Percentiles rank a stretch among this genome's conserved stretches.
Conservation (phyloP, 148 eudicot genomes). For the Rhododendron ovatum region DNA sequence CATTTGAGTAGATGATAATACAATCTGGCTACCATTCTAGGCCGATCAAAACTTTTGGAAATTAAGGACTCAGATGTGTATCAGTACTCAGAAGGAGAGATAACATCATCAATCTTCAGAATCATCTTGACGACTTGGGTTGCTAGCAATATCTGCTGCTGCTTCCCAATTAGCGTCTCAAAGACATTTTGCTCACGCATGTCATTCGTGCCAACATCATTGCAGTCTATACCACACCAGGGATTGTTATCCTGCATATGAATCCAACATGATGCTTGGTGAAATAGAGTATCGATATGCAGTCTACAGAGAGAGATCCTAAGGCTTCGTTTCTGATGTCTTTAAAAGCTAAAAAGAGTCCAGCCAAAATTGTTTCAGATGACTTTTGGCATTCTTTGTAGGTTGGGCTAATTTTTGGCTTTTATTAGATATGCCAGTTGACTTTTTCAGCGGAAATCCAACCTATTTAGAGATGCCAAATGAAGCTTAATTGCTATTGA, state of each 20-base stretch:
- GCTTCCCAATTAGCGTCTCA: slow-evolving; percentile 91
- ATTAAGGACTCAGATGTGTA: neutral
- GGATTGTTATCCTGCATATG: slow-evolving; percentile 56
- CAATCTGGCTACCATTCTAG: neutral
- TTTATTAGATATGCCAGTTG: neutral
- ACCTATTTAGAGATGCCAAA: neutral
- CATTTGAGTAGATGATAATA: neutral
- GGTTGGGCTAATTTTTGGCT: neutral
- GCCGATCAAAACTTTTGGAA: neutral
- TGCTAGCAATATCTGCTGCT: slow-evolving; percentile 85
- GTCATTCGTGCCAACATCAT: slow-evolving; percentile 78
- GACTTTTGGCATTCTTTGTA: neutral
- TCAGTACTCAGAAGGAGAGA: slow-evolving; percentile 74
- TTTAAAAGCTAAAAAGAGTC: neutral
- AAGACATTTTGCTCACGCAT: slow-evolving; percentile 94
- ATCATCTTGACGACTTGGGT: slow-evolving; percentile 99
- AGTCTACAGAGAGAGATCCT: neutral
- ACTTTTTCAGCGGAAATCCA: neutral
- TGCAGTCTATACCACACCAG: slow-evolving; percentile 91
- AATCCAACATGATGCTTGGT: neutral
- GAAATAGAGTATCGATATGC: neutral
- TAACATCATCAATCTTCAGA: slow-evolving; percentile 91
- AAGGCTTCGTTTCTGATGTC: neutral
- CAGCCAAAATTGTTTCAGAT: neutral
- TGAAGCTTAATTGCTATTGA: neutral